Percentiles rank a stretch among this genome's conserved stretches.
phyloP scores from a whole-genome alignment of 2,329 filamentous ascomycete species.

The Grosmannia huntii region DNA sequence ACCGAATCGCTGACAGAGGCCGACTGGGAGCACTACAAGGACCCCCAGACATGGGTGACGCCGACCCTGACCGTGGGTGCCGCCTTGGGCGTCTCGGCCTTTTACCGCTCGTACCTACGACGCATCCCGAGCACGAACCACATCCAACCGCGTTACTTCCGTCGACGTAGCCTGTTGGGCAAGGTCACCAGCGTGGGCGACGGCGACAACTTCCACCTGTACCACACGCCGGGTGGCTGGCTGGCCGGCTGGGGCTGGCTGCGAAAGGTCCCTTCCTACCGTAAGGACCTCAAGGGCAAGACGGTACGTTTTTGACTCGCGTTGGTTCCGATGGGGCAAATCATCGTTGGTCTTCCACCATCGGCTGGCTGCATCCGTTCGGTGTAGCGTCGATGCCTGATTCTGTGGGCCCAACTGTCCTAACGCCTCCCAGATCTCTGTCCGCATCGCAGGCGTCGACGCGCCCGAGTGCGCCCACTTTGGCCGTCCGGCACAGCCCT shows the following conservation, averaged over 20 bases:
- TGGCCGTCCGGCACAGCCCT: constrained; percentile 76
- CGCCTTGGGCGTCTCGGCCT: constrained; percentile 37
- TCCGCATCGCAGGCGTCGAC: constrained; percentile 84
- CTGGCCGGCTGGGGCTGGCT: constrained; percentile 88
- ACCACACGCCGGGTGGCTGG: constrained; percentile 85
- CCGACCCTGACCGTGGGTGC: constrained; percentile 42
- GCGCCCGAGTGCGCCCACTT: constrained; percentile 91
- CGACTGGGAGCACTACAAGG: constrained; percentile 41
- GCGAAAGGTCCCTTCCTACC: constrained; percentile 57
- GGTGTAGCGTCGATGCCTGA: no score
- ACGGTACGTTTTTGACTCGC: no score
- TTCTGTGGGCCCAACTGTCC: background rate
- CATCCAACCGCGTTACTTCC: constrained; percentile 63
- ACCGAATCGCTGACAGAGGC: constrained; percentile 28
- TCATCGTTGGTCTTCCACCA: no score
- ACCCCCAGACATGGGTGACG: constrained; percentile 39
- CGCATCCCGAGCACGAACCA: constrained; percentile 68
- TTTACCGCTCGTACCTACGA: constrained; percentile 68
- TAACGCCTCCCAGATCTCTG: constrained; percentile 52
- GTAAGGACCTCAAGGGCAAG: constrained; percentile 56
- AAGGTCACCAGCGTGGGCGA: constrained; percentile 89
- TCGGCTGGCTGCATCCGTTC: background rate
- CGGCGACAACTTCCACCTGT: constrained; percentile 90
- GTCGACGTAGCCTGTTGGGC: constrained; percentile 65
- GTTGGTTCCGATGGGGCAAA: no score